These are phyloP conservation scores for Penicillium ochrochloron DNA, from an alignment of 495 filamentous ascomycete species.

Conservation along the genomic window DNA sequence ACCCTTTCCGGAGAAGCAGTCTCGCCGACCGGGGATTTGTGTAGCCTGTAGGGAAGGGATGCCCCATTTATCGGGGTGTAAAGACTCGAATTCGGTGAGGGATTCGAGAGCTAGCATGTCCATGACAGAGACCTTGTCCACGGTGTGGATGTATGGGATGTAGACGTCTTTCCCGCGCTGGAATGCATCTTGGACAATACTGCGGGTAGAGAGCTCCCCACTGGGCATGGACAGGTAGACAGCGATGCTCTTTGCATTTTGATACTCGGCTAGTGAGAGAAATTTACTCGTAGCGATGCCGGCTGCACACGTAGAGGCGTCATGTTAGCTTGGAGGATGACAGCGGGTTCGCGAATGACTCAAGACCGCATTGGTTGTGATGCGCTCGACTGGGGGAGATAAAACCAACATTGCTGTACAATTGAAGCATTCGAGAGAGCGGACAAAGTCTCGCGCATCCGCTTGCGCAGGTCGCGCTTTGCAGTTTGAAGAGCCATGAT, in stretches of 20 bases:
- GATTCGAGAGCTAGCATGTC: conserved; percentile 86
- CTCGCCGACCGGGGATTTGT: conserved; percentile 64
- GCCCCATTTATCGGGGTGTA: conserved; percentile 84
- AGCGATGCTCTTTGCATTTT: conserved; percentile 71
- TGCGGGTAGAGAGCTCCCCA: conserved; percentile 79
- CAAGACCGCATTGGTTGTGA: not conserved
- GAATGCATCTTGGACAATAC: conserved; percentile 81
- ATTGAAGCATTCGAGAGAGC: conserved; percentile 61
- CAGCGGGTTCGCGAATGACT: not conserved
- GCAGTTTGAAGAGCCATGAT: conserved; percentile 61
- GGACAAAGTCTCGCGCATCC: conserved; percentile 67
- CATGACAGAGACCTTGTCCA: conserved; percentile 70
- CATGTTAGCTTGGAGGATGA: conserved; percentile 18
- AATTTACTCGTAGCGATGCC: conserved; percentile 59
- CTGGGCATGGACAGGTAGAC: conserved; percentile 92
- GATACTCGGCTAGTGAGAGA: conserved; percentile 67
- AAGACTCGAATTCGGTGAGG: conserved; percentile 72
- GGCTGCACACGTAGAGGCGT: conserved; percentile 51
- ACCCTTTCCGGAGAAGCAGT: conserved; percentile 66
- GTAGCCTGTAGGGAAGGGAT: conserved; percentile 77
- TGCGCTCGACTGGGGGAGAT: not conserved
- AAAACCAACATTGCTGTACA: conserved; percentile 65
- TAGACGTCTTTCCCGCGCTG: conserved; percentile 79
- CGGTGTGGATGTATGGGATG: conserved; percentile 82
- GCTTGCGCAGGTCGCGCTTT: conserved; percentile 73